Evolutionary conservation across 257 asterid species (phyloP), one percentile per base, ranked within the genome.

Genomic region (Nicotiana sylvestris): DNA sequence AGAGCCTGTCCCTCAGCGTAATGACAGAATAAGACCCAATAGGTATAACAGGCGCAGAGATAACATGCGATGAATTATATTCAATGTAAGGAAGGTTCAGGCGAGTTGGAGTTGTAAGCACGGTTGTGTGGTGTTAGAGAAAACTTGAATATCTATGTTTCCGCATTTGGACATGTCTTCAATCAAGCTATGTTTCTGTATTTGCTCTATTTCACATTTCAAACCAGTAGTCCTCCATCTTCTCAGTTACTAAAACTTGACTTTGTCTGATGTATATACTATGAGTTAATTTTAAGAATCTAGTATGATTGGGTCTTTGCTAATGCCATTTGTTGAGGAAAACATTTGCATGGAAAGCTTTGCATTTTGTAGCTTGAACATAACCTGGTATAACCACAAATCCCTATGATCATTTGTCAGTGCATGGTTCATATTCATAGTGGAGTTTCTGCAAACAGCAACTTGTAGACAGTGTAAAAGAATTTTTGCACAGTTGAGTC

Each of bases 1-100:
- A 65, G 81, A 82, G 74, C 85, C 81, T 2, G 85, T 58, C 13
- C 85, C 85, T 37, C 85, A 82, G 65, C 80, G 80, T 76, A 15
- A 76, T 0, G 64, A 76, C 80, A 76, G 80, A 76, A 51, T 76
- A 76, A 51, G 80, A 29, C 80, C 80, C 64, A 76, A 76, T 51
- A 76, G 80, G 29, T 76, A 51, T 37, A 76, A 76, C 65, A 76
- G 80, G 29, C 80, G 80, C 80, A 76, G 79, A 46, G 79, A 76
- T 76, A 76, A 76, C 46, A 76, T 76, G 80, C 80, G 80, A 15
- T 76, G 46, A 76, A 29, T 76, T 8, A 27, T 1, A 51, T 76
- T 1, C 29, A 76, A 8, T 12, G 16, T 0, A 74, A 27, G 46
- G 39, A 76, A 76, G 5, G 57, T 29, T 29, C 46, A 15, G 29